phyloP scores from a whole-genome alignment of 208 protist genomes.

The Balamuthia mandrillaris region DNA sequence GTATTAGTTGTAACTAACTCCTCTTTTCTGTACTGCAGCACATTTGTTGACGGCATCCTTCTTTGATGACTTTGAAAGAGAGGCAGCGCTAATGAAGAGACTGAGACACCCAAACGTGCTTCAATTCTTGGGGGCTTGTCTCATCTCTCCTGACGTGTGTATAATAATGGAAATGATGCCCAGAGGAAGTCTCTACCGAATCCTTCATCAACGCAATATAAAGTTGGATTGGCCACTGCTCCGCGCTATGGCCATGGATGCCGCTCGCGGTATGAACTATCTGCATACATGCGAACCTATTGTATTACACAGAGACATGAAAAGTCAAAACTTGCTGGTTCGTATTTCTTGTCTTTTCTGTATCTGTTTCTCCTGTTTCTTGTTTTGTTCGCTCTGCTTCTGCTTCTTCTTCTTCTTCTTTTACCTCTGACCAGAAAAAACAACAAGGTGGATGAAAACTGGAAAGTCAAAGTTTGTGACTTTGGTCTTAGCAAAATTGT shows the following conservation, averaged over 20 bases:
- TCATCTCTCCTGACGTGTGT: slow-evolving; percentile 12
- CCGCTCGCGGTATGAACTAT: slow-evolving; percentile 21
- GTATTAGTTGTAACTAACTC: too few species aligned
- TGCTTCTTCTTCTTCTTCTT: background rate
- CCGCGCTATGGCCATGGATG: background rate
- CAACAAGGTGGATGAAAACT: slow-evolving; percentile 30
- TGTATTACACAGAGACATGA: slow-evolving; percentile 14
- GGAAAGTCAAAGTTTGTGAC: slow-evolving; percentile 39
- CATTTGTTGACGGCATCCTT: slow-evolving; percentile 6
- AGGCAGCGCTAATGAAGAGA: slow-evolving; percentile 25
- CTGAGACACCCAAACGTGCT: slow-evolving; percentile 29
- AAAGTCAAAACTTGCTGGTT: slow-evolving; percentile 12
- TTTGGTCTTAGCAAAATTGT: slow-evolving; percentile 31
- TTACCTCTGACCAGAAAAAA: too few species aligned
- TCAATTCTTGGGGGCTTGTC: background rate
- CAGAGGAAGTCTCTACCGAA: slow-evolving; percentile 19
- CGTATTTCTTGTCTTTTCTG: background rate
- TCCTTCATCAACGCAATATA: slow-evolving; percentile 2
- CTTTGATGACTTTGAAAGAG: slow-evolving; percentile 8
- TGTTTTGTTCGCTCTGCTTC: background rate
- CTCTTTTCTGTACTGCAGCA: too few species aligned
- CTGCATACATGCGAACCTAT: slow-evolving; percentile 24
- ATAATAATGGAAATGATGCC: slow-evolving; percentile 39
- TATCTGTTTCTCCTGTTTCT: background rate
- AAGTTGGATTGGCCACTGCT: slow-evolving; percentile 20